phyloP scores from a whole-genome alignment of 1,284 basidiomycete species.

The Coniferiporia sulphurascens region DNA sequence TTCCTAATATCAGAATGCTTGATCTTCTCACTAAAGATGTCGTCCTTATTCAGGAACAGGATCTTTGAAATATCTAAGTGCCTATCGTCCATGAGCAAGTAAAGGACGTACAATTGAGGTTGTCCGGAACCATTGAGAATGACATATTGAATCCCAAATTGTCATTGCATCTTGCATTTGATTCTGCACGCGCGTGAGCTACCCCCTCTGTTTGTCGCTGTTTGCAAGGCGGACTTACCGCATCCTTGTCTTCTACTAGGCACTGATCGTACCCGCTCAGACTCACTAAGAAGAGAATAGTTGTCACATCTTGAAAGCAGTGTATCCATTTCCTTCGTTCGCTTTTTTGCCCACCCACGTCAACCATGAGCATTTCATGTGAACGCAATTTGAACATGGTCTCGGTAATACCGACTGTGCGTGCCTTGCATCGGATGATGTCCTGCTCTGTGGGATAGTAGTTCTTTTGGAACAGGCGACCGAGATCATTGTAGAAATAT shows the following conservation, averaged over 20 bases:
- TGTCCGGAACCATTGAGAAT: constrained; percentile 89
- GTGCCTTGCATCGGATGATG: constrained; percentile 81
- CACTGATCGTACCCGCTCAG: constrained; percentile 90
- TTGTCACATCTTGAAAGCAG: constrained; percentile 83
- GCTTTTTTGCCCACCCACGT: constrained; percentile 88
- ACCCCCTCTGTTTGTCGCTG: background rate
- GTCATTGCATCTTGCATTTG: constrained; percentile 97
- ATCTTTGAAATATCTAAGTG: constrained; percentile 46
- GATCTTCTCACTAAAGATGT: constrained; percentile 85
- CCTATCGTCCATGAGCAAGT: constrained; percentile 1
- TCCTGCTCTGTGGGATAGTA: constrained; percentile 80
- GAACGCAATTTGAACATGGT: constrained; percentile 76
- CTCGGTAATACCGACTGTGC: constrained; percentile 94
- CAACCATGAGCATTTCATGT: constrained; percentile 82
- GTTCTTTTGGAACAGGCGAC: constrained; percentile 68
- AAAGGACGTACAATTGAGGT: constrained; percentile 74
- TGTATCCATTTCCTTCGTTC: constrained; percentile 89
- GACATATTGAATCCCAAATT: constrained; percentile 92
- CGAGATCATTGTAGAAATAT: constrained; percentile 76
- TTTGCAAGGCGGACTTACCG: constrained; percentile 46
- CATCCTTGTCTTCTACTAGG: constrained; percentile 89
- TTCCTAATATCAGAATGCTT: constrained; percentile 75
- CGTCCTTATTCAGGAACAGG: constrained; percentile 88
- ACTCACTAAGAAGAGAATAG: constrained; percentile 83
- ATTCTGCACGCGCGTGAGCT: constrained; percentile 45